Evolutionary conservation across 1,284 basidiomycete genomes (phyloP).

Genomic region (Sporisorium exsertum): DNA sequence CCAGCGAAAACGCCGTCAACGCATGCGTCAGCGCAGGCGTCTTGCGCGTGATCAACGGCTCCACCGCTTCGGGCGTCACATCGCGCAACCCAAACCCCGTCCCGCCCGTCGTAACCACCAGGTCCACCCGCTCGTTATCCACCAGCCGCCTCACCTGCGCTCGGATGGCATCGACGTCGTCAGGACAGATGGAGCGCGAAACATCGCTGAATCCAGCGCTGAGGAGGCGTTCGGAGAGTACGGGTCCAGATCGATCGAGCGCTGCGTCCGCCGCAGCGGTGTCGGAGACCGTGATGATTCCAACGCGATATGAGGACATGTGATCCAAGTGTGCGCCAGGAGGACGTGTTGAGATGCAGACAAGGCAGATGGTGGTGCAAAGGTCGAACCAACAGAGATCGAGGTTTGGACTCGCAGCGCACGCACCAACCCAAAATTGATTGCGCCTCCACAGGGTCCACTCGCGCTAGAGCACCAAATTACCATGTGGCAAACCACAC

Average conservation of each 20-base stretch:
- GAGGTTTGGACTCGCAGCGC: neutral
- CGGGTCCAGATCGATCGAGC: slow-evolving; percentile 51
- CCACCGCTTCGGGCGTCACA: slow-evolving; percentile 82
- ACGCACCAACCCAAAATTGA: slow-evolving; percentile 2
- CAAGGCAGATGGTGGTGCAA: neutral
- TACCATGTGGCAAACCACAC: neutral
- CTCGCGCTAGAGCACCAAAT: too few relatives aligned
- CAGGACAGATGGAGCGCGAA: slow-evolving; percentile 25
- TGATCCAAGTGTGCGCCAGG: neutral
- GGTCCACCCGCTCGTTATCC: slow-evolving; percentile 21
- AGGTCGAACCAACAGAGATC: neutral
- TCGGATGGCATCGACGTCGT: slow-evolving; percentile 29
- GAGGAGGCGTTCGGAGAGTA: slow-evolving; percentile 24
- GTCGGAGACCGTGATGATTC: slow-evolving; percentile 55
- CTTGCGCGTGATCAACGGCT: slow-evolving; percentile 78
- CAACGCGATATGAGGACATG: slow-evolving; percentile 15
- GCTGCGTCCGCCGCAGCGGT: slow-evolving; percentile 37
- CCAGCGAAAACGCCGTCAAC: slow-evolving; percentile 77
- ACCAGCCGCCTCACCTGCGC: slow-evolving; percentile 7
- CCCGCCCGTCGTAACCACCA: slow-evolving; percentile 80
- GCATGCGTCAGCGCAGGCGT: slow-evolving; percentile 84
- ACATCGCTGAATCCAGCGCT: slow-evolving; percentile 19
- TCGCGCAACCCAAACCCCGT: slow-evolving; percentile 86
- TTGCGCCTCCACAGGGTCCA: slow-evolving; percentile 2
- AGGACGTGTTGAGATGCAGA: neutral